Percentiles rank a stretch among this genome's conserved stretches.
phyloP scores from a whole-genome alignment of 495 filamentous ascomycete genomes.

The Hapsidospora chrysogenum region DNA sequence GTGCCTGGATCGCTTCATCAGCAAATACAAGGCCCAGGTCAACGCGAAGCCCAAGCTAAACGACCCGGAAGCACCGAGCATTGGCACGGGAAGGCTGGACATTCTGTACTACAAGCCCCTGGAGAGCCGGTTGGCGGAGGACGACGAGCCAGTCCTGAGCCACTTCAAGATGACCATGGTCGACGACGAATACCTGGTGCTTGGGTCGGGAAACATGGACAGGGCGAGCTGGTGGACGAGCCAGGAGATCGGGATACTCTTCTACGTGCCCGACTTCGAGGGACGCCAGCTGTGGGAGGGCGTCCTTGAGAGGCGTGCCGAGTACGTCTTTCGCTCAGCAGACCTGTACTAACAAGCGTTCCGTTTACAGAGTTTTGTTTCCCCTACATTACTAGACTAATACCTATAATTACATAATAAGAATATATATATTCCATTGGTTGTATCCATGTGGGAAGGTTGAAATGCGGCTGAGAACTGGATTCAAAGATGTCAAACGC shows the following conservation, averaged over 20 bases:
- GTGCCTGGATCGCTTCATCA: conserved; percentile 35
- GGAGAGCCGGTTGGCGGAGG: conserved; percentile 2
- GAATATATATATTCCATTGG: no score
- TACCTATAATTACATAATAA: no score
- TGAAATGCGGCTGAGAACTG: no score
- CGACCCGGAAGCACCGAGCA: conserved; percentile 15
- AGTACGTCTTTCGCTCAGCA: not conserved
- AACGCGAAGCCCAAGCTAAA: conserved; percentile 1
- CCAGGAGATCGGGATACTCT: conserved; percentile 57
- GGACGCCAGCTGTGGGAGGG: not conserved
- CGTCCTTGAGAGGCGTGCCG: conserved; percentile 1
- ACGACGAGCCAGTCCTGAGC: conserved; percentile 42
- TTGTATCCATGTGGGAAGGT: no score
- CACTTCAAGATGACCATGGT: conserved; percentile 55
- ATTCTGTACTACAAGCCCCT: conserved; percentile 31
- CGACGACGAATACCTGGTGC: conserved; percentile 39
- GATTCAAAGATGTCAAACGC: no score
- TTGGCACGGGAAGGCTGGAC: conserved; percentile 18
- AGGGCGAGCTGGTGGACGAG: conserved; percentile 61
- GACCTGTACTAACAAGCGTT: not conserved
- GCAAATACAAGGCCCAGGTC: conserved; percentile 19
- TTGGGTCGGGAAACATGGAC: conserved; percentile 65
- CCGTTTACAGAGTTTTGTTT: no score
- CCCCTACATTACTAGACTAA: no score
- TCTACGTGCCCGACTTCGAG: conserved; percentile 29